Evolutionary conservation across 805 yeast genomes (phyloP).

Genomic region (Barnettozyma pratensis): DNA sequence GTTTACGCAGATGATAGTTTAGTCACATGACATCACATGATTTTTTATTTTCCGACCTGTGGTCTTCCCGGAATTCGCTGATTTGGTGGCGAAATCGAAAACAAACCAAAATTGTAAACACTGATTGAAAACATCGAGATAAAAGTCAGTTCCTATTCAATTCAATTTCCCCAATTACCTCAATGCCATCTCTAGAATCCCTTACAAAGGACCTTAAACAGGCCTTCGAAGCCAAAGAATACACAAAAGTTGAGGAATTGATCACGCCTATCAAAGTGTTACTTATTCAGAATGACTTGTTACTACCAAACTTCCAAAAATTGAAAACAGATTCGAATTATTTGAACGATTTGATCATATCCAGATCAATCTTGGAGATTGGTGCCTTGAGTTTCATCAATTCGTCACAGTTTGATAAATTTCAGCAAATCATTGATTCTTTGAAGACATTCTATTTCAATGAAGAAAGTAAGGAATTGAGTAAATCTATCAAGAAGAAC

Average conservation of each 20-base stretch:
- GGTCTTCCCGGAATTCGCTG: background rate
- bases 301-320: slow-evolving; percentile 55
- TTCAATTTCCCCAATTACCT: background rate
- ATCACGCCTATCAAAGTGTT: slow-evolving; percentile 74
- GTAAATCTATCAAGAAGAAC: slow-evolving; percentile 54
- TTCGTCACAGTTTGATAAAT: slow-evolving; percentile 52
- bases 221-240: slow-evolving; percentile 59
- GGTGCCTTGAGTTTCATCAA: slow-evolving; percentile 81
- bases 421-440: slow-evolving; percentile 68
- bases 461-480: slow-evolving; percentile 26
- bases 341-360: slow-evolving; percentile 64
- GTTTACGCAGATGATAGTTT: background rate
- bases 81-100: background rate
- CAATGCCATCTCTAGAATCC: slow-evolving; percentile 52
- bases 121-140: background rate
- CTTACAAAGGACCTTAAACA: slow-evolving; percentile 65
- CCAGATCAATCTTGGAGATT: slow-evolving; percentile 80
- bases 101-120: background rate
- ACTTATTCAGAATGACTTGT: slow-evolving; percentile 68
- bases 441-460: slow-evolving; percentile 71
- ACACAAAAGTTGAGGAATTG: slow-evolving; percentile 51
- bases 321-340: slow-evolving; percentile 32
- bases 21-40: background rate
- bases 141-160: background rate
- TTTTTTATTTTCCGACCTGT: background rate